Evolutionary conservation across 2,329 filamentous ascomycete genomes (phyloP).

Genomic region (Davidsoniella virescens): DNA sequence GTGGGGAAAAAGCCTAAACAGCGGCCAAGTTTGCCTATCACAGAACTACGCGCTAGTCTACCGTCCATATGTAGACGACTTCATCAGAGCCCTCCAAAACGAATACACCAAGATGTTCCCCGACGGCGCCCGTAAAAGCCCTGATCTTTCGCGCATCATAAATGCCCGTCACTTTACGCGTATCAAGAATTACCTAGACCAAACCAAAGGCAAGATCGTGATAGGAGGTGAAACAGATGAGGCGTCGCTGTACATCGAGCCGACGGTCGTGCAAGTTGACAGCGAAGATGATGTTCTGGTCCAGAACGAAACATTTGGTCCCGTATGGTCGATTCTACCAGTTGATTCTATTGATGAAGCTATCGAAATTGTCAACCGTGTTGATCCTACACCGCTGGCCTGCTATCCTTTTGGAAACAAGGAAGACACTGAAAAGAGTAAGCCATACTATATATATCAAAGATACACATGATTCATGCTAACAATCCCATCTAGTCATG

Average conservation of each 20-base stretch:
- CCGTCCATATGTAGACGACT: slow-evolving; percentile 49
- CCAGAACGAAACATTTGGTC: slow-evolving; percentile 76
- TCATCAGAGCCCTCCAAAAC: slow-evolving; percentile 58
- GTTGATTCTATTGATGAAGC: slow-evolving; percentile 72
- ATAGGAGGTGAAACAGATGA: slow-evolving; percentile 75
- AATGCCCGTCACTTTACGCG: slow-evolving; percentile 66
- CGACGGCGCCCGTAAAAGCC: slow-evolving; percentile 58
- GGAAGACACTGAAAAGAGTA: slow-evolving; percentile 58
- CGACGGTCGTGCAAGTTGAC: slow-evolving; percentile 77
- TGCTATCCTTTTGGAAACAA: slow-evolving; percentile 77
- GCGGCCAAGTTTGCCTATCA: slow-evolving; percentile 80
- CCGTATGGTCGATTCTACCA: slow-evolving; percentile 70
- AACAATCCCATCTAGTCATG: slow-evolving; percentile 31
- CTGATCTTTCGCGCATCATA: slow-evolving; percentile 66
- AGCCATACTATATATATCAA: slow-evolving; percentile 15
- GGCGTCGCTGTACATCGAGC: slow-evolving; percentile 68
- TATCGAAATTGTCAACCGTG: slow-evolving; percentile 61
- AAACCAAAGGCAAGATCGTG: slow-evolving; percentile 66
- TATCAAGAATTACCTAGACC: slow-evolving; percentile 82
- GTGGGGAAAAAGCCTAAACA: slow-evolving; percentile 77
- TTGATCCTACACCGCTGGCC: slow-evolving; percentile 70
- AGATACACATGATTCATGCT: not conserved
- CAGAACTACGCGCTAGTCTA: slow-evolving; percentile 89
- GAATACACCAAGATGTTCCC: slow-evolving; percentile 69
- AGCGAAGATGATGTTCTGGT: slow-evolving; percentile 62